Percentiles rank a stretch among this genome's conserved stretches.
phyloP scores from a whole-genome alignment of 2,329 filamentous ascomycete genomes.

The Cercospora citrullina region DNA sequence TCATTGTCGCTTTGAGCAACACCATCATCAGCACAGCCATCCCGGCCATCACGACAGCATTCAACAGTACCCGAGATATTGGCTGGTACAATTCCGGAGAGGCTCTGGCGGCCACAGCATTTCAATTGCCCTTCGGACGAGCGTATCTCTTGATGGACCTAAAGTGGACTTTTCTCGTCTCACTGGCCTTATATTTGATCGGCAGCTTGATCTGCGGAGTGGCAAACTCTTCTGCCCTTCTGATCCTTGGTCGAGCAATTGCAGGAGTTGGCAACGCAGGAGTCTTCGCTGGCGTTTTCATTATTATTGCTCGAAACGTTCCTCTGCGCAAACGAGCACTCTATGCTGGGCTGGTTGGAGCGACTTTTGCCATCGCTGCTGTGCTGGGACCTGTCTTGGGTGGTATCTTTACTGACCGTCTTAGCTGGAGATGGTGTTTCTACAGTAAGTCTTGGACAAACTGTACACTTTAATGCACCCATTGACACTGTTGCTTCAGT shows the following conservation, averaged over 20 bases:
- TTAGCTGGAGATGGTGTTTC: constrained; percentile 53
- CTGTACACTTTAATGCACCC: constrained; percentile 47
- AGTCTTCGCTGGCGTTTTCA: constrained; percentile 46
- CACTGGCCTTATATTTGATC: constrained; percentile 46
- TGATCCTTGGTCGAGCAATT: constrained; percentile 55
- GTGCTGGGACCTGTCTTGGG: constrained; percentile 55
- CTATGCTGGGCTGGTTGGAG: constrained; percentile 38
- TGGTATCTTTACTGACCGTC: constrained; percentile 49
- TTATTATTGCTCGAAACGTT: constrained; percentile 25
- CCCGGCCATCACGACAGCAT: constrained; percentile 50
- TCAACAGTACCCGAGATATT: constrained; percentile 47
- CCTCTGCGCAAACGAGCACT: constrained; percentile 24
- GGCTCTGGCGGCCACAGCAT: constrained; percentile 46
- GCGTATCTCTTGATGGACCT: constrained; percentile 44
- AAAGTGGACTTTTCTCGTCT: constrained; percentile 46
- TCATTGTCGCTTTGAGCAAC: constrained; percentile 28
- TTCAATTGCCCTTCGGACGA: constrained; percentile 47
- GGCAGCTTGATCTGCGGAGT: constrained; percentile 54
- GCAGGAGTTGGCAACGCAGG: constrained; percentile 58
- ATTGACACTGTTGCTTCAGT: constrained; percentile 31
- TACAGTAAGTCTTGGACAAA: constrained; percentile 40
- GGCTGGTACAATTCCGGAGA: constrained; percentile 52
- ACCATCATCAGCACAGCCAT: constrained; percentile 49
- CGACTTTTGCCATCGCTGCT: constrained; percentile 45
- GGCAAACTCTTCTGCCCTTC: constrained; percentile 49